A percentile compares a stretch with the other conserved stretches of the same genome.
Evolutionary conservation across 441 rosid genomes (phyloP).

Genomic region (Mallotus japonicus): DNA sequence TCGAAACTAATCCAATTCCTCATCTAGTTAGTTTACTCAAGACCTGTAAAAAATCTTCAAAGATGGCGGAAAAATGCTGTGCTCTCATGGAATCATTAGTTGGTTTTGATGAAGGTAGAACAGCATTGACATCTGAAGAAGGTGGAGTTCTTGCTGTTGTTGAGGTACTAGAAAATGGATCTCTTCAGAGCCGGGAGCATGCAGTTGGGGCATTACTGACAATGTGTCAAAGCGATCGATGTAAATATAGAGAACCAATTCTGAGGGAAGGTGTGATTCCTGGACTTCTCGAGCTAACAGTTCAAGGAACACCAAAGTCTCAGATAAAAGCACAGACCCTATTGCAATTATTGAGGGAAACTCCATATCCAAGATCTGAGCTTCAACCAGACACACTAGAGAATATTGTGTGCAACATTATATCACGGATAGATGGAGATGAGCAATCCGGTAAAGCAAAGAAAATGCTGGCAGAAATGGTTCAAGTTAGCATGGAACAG

Average conservation of each 20-base stretch:
- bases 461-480: conserved; percentile 97
- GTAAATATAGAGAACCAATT: conserved; percentile 84
- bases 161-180: conserved; percentile 86
- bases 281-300: conserved; percentile 90
- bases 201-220: conserved; percentile 79
- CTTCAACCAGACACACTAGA: conserved; percentile 76
- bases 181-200: conserved; percentile 74
- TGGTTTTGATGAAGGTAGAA: conserved; percentile 68
- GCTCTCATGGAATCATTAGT: conserved; percentile 74
- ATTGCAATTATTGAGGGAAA: conserved; percentile 66
- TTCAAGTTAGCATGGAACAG: conserved; percentile 97
- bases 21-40: conserved; percentile 57
- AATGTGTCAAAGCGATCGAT: conserved; percentile 76
- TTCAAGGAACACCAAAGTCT: conserved; percentile 84
- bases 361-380: conserved; percentile 70
- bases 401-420: conserved; percentile 83
- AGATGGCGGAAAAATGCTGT: conserved; percentile 80
- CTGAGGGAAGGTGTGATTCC: conserved; percentile 96
- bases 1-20: conserved; percentile 56
- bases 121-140: conserved; percentile 52
- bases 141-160: conserved; percentile 84
- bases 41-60: conserved; percentile 65
- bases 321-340: conserved; percentile 75
- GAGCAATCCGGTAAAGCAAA: conserved; percentile 93
- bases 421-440: conserved; percentile 82